Conservation (phyloP, 148 eudicot species). For the Cornus suecica region DNA sequence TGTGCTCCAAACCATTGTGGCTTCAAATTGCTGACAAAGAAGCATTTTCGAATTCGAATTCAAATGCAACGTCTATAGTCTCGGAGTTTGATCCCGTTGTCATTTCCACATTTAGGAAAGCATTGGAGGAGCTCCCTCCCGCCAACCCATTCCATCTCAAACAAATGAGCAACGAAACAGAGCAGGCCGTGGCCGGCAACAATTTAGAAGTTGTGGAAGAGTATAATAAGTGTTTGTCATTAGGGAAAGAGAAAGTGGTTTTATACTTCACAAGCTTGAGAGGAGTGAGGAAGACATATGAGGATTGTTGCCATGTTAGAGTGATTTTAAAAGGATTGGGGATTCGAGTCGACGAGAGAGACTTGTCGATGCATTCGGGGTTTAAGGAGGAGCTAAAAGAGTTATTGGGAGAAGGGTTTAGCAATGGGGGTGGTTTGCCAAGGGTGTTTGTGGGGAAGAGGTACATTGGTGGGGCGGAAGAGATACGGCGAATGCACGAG, state of each 20-base stretch:
- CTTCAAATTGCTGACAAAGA: constrained; percentile 22
- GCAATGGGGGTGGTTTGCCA: constrained; percentile 53
- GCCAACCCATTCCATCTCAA: constrained; percentile 47
- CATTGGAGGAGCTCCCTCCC: constrained; percentile 61
- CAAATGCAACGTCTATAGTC: constrained; percentile 19
- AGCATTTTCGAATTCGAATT: constrained; percentile 18
- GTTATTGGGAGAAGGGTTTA: constrained; percentile 35
- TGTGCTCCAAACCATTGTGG: constrained; percentile 26
- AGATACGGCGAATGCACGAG: constrained; percentile 65
- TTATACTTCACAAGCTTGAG: constrained; percentile 84
- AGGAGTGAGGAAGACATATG: constrained; percentile 91
- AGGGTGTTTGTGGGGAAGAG: constrained; percentile 60
- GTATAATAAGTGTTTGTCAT: background rate
- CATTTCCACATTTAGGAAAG: constrained; percentile 56
- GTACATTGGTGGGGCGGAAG: constrained; percentile 76
- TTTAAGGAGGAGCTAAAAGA: constrained; percentile 77
- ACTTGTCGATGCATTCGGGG: constrained; percentile 88
- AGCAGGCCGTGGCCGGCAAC: background rate
- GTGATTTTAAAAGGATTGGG: constrained; percentile 61
- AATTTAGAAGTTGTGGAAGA: background rate
- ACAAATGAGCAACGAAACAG: constrained; percentile 19
- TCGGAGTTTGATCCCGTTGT: constrained; percentile 68
- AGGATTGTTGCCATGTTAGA: constrained; percentile 80
- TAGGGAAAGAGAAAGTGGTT: constrained; percentile 38
- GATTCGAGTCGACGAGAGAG: constrained; percentile 76